phyloP scores from a whole-genome alignment of 208 protist genomes.

The Tritrichomonas musculus region DNA sequence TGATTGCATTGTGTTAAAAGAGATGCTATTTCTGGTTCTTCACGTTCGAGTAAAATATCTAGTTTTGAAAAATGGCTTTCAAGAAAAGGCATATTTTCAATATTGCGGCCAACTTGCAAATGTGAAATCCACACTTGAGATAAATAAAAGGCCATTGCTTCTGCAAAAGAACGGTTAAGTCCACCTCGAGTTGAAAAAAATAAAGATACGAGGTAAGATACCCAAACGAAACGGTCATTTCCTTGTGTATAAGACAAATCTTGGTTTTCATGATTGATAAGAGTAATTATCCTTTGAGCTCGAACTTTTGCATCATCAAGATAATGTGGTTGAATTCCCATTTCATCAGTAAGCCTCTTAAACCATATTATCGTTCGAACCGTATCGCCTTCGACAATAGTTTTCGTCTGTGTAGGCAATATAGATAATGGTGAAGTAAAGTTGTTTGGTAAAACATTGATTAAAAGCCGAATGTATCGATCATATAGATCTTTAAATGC shows the following conservation, averaged over 20 bases:
- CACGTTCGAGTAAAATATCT: background rate
- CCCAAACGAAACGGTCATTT: background rate
- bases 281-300: background rate
- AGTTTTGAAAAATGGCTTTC: background rate
- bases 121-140: background rate
- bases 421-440: background rate
- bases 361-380: background rate
- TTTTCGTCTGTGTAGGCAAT: background rate
- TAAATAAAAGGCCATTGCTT: conserved; percentile 1
- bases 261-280: background rate
- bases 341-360: background rate
- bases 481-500: background rate
- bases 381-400: background rate
- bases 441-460: background rate
- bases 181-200: background rate
- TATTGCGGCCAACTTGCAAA: background rate
- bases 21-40: background rate
- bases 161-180: background rate
- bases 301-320: background rate
- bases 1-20: background rate
- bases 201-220: background rate
- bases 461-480: background rate
- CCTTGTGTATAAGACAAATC: background rate
- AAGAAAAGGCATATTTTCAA: background rate
- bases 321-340: background rate